phyloP scores from a whole-genome alignment of 768 basidiomycete species.

The Agaricus subrufescens region DNA sequence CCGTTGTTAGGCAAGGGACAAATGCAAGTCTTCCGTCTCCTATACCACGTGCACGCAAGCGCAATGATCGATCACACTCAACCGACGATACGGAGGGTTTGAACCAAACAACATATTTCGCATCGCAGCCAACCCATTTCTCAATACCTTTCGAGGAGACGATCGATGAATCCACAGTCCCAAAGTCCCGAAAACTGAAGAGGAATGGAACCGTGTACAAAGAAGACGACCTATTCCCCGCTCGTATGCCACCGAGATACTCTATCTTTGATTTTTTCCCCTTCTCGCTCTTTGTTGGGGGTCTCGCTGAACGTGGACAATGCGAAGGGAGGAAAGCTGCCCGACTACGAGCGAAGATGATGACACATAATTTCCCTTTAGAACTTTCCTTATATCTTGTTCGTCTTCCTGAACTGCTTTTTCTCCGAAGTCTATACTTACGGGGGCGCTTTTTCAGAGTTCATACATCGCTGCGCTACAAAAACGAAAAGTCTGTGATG shows the following conservation, averaged over 20 bases:
- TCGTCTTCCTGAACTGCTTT: constrained; percentile 15
- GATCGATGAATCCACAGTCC: neutral
- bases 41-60: neutral
- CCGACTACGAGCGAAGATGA: constrained; percentile 45
- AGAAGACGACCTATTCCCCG: constrained; percentile 47
- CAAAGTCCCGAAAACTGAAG: neutral
- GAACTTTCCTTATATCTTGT: constrained; percentile 69
- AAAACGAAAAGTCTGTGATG: constrained; percentile 46
- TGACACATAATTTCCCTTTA: constrained; percentile 61
- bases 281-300: constrained; percentile 53
- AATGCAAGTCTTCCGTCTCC: constrained; percentile 22
- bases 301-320: constrained; percentile 41
- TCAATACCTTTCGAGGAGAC: neutral
- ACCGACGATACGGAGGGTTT: neutral
- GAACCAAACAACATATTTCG: neutral
- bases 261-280: constrained; percentile 64
- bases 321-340: constrained; percentile 60
- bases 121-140: too few relatives aligned
- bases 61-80: neutral
- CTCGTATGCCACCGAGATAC: constrained; percentile 54
- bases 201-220: constrained; percentile 32
- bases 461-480: constrained; percentile 64
- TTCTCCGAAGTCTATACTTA: neutral
- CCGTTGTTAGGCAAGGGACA: neutral
- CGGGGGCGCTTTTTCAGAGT: constrained; percentile 35